Percentiles rank a stretch among this genome's conserved stretches.
These are phyloP conservation scores for Fusarium hainanense DNA, from an alignment of 2,329 filamentous ascomycete species.

Conservation along the genomic window DNA sequence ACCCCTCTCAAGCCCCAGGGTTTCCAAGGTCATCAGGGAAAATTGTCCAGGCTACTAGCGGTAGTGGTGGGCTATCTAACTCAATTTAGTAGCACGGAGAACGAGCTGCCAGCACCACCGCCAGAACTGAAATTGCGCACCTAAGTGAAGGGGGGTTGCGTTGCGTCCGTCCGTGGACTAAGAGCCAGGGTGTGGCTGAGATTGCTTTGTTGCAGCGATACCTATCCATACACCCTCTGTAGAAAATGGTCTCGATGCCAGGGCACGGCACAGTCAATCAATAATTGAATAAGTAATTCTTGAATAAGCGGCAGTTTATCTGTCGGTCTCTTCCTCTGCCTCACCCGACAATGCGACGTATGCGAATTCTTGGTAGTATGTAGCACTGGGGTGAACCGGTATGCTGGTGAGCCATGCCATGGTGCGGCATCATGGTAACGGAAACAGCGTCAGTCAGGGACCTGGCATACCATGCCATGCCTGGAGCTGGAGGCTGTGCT, in stretches of 20 bases:
- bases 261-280: constrained; percentile 23
- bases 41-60: constrained; percentile 20
- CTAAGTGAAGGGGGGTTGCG: constrained; percentile 26
- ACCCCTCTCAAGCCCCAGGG: constrained; percentile 16
- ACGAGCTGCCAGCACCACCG: constrained; percentile 14
- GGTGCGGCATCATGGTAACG: constrained; percentile 20
- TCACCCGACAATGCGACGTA: neutral
- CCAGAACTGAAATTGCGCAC: constrained; percentile 43
- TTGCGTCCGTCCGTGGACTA: constrained; percentile 20
- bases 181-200: constrained; percentile 42
- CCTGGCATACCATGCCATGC: constrained; percentile 14
- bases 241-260: constrained; percentile 35
- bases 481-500: neutral
- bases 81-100: constrained; percentile 13
- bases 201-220: constrained; percentile 33
- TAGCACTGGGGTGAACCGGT: constrained; percentile 3
- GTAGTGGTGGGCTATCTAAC: constrained; percentile 21
- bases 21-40: constrained; percentile 25
- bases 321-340: neutral
- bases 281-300: neutral
- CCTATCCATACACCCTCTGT: constrained; percentile 13
- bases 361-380: neutral
- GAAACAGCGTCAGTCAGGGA: constrained; percentile 11
- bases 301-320: neutral
- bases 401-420: constrained; percentile 21